Evolutionary conservation across 2,329 filamentous ascomycete genomes (phyloP).

Genomic region (Trichoderma afroharzianum): DNA sequence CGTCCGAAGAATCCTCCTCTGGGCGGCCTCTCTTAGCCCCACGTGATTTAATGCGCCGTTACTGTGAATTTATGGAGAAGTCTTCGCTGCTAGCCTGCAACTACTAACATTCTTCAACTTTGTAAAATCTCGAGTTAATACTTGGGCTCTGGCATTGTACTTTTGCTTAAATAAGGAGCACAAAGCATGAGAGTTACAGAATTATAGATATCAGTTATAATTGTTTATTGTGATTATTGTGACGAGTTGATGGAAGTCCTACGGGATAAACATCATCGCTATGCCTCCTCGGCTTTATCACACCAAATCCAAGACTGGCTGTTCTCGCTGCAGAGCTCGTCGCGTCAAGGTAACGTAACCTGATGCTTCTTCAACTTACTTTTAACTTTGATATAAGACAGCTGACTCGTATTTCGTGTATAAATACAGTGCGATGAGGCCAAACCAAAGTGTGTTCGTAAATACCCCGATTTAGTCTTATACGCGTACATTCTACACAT

Average conservation of each 20-base stretch:
- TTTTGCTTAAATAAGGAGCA: too few species aligned
- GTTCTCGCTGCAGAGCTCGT: neutral
- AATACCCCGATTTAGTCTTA: neutral
- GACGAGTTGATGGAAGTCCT: neutral
- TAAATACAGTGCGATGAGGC: neutral
- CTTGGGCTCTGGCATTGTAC: neutral
- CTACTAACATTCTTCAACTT: neutral
- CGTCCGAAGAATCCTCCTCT: neutral
- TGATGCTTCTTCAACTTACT: accelerated
- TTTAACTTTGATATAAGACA: neutral
- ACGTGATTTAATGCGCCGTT: neutral
- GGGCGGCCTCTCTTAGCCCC: neutral
- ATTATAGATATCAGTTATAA: accelerated
- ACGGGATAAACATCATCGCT: neutral
- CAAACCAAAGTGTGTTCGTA: neutral
- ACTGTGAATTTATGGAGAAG: too few species aligned
- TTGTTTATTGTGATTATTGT: neutral
- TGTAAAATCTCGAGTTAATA: neutral
- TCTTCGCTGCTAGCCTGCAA: too few species aligned
- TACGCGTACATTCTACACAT: neutral
- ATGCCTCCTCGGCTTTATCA: neutral
- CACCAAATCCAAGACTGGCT: neutral
- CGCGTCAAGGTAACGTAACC: neutral
- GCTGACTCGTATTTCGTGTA: neutral
- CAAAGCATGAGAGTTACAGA: too few species aligned